Percentiles rank a stretch among this genome's conserved stretches.
phyloP scores from a whole-genome alignment of 208 protist genomes.

The Acanthamoeba triangularis region DNA sequence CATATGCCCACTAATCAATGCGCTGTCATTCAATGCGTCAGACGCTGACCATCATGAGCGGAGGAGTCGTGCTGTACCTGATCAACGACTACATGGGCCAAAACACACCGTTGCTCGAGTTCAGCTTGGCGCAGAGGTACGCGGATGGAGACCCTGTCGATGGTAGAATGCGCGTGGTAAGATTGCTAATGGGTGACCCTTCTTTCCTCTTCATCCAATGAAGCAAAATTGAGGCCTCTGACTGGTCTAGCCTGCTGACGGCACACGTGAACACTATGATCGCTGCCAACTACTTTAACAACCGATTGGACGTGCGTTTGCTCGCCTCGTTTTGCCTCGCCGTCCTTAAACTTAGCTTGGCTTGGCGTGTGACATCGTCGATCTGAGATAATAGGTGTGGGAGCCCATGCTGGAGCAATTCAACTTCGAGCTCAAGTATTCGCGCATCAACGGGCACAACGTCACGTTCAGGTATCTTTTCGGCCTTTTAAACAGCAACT shows the following conservation, averaged over 20 bases:
- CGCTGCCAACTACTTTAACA: slow-evolving; percentile 65
- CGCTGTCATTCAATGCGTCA: neutral
- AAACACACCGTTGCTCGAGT: slow-evolving; percentile 58
- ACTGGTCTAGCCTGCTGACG: neutral
- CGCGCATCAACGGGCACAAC: slow-evolving; percentile 53
- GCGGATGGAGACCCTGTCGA: too few species aligned
- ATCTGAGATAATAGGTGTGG: neutral
- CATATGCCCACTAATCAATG: neutral
- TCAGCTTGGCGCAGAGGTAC: slow-evolving; percentile 61
- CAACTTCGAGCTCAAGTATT: slow-evolving; percentile 61
- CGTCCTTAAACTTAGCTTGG: neutral
- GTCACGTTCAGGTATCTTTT: slow-evolving; percentile 13
- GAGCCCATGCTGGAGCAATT: slow-evolving; percentile 64
- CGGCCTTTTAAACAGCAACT: neutral
- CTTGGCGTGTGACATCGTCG: neutral
- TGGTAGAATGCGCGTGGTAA: too few species aligned
- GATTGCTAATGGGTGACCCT: too few species aligned
- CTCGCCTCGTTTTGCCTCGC: too few species aligned
- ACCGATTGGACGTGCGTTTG: neutral
- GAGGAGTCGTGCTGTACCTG: slow-evolving; percentile 54
- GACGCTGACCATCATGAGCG: slow-evolving; percentile 47
- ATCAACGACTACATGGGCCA: slow-evolving; percentile 76
- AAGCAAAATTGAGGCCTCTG: slow-evolving; percentile 48
- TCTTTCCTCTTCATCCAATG: neutral
- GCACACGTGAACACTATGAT: slow-evolving; percentile 49